phyloP scores from a whole-genome alignment of 2,329 filamentous ascomycete species.

The Aspergillus neoniger region DNA sequence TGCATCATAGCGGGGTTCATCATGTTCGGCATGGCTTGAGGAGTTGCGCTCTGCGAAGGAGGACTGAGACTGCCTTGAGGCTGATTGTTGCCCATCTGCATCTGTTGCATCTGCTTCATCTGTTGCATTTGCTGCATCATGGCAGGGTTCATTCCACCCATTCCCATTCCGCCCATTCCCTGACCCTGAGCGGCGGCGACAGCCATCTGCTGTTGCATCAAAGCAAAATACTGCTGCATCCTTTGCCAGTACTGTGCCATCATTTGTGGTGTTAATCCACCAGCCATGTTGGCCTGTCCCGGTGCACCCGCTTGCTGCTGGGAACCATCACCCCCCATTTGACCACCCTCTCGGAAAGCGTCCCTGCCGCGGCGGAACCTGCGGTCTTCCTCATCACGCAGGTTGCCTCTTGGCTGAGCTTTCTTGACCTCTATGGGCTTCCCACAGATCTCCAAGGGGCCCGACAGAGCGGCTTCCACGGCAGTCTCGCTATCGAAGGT shows the following conservation, averaged over 20 bases:
- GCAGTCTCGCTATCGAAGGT: constrained; percentile 96
- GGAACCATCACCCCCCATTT: constrained; percentile 38
- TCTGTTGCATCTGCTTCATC: constrained; percentile 56
- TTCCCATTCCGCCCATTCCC: constrained; percentile 53
- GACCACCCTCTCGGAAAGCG: constrained; percentile 43
- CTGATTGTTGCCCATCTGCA: constrained; percentile 52
- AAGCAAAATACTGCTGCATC: constrained; percentile 95
- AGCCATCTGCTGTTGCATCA: constrained; percentile 92
- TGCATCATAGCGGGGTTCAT: constrained; percentile 76
- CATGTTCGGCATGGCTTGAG: constrained; percentile 57
- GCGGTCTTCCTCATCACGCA: constrained; percentile 81
- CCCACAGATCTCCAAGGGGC: constrained; percentile 85
- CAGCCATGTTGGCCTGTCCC: constrained; percentile 42
- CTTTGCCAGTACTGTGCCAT: constrained; percentile 99
- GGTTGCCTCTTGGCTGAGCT: constrained; percentile 90
- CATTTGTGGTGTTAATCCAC: constrained; percentile 88
- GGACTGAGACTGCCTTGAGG: constrained; percentile 39
- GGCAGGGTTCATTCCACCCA: constrained; percentile 71
- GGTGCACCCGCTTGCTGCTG: constrained; percentile 52
- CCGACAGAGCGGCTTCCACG: constrained; percentile 84
- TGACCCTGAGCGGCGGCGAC: constrained; percentile 46
- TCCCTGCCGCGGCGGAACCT: constrained; percentile 51
- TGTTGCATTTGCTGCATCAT: constrained; percentile 74
- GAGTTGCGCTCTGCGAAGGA: constrained; percentile 49
- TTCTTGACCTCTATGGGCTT: constrained; percentile 99